Evolutionary conservation across 139 green algal genomes (phyloP), one percentile per base, ranked within the genome.

Genomic region (Chlorella sp.): DNA sequence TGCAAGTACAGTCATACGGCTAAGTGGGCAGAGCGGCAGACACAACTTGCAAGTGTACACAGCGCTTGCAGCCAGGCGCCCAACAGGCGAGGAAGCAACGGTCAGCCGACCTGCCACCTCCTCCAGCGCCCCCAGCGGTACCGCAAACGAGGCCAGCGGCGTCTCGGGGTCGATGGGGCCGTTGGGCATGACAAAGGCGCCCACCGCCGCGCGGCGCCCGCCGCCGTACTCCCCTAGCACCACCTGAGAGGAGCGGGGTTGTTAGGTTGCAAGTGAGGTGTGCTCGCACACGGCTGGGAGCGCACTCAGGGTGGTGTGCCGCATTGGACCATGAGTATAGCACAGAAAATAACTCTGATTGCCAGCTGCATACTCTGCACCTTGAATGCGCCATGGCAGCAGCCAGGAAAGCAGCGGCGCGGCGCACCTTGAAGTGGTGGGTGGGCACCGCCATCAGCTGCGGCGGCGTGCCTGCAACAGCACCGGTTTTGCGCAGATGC

Each of bases 361-460:
- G 36, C 6, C 43, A 28, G 16, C 34, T 58, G 34, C 56, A 34
- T 58, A 24, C 56, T 28, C 22, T 28, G 56, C 56, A 24, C 28
- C 28, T 65, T 24, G 56, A 20, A 65, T 28, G 9, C 44, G 65
- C 43, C 6, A 38, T 26, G 11, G 7, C 51, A n/a, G 44, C 32
- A 3, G 46, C 44, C 38, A 78, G 8, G 26, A 41, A 58, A n/a
- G 30, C 36, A 64, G 69, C 13, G n/a, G 4, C 36, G 36, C 0
- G 73, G 41, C 94, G 68, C 32, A 96, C 93, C 87, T 99, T 99
- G 90, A 92, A 99, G 88, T 94, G 98, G 88, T 98, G 96, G 3
- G 96, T 98, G 38, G 96, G 96, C 1, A 99, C 95, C 0, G 93
- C 88, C 74, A 98, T 91, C 32, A 98, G 80, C 60, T 87, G 80